phyloP scores from a whole-genome alignment of 1,139 yeast genomes.

The Yamadazyma kanchanaburiensis region DNA sequence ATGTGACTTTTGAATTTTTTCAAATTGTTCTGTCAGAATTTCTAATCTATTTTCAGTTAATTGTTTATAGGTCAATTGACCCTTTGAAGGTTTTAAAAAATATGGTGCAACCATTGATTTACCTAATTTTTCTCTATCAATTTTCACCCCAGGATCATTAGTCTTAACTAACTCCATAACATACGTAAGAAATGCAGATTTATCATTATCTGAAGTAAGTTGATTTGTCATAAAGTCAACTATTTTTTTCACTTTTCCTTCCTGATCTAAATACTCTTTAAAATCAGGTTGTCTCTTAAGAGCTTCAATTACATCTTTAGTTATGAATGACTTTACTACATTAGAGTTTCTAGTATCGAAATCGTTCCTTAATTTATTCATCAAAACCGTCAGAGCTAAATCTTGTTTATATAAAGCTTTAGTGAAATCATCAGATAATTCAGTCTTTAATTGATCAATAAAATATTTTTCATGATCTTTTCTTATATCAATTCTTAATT shows the following conservation, averaged over 20 bases:
- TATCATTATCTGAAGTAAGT: conserved; percentile 8
- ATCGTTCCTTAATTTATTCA: conserved; percentile 19
- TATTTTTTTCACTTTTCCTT: conserved; percentile 12
- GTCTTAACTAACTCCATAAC: conserved; percentile 15
- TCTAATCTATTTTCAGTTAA: conserved; percentile 19
- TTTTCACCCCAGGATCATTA: conserved; percentile 20
- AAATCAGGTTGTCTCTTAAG: conserved; percentile 9
- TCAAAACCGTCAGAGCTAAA: conserved; percentile 16
- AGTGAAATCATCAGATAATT: conserved; percentile 19
- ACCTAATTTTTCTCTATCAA: conserved; percentile 22
- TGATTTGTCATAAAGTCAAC: conserved; percentile 8
- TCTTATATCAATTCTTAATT: conserved; percentile 13
- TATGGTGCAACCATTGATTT: conserved; percentile 16
- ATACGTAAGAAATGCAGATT: conserved; percentile 10
- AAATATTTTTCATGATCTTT: conserved; percentile 10
- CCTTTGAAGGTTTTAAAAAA: conserved; percentile 12
- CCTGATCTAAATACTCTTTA: conserved; percentile 11
- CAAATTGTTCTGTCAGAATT: conserved; percentile 18
- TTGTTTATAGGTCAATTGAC: conserved; percentile 11
- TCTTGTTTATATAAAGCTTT: conserved; percentile 16
- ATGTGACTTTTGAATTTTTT: conserved; percentile 22
- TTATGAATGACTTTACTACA: conserved; percentile 16
- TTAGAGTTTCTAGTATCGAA: conserved; percentile 17
- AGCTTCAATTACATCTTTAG: conserved; percentile 16
- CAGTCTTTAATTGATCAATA: conserved; percentile 8